phyloP scores from a whole-genome alignment of 495 filamentous ascomycete genomes.

The Massariosphaeria phaeospora region DNA sequence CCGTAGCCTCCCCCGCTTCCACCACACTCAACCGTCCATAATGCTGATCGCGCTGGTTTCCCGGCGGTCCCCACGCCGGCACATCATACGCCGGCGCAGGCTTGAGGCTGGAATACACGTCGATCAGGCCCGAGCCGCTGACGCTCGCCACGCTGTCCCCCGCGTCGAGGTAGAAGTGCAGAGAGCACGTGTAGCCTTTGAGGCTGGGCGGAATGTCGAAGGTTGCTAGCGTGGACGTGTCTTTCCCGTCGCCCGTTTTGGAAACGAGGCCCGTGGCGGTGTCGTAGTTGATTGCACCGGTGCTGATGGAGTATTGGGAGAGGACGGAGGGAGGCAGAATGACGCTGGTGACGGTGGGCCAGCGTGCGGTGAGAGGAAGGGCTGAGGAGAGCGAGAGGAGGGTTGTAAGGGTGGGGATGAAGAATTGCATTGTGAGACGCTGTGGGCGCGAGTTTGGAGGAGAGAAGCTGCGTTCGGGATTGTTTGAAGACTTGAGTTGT shows the following conservation, averaged over 20 bases:
- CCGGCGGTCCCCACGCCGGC: constrained; percentile 10
- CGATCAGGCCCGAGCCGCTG: not conserved
- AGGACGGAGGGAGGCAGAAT: constrained; percentile 1
- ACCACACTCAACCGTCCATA: not conserved
- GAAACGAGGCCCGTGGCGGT: not conserved
- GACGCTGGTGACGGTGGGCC: not conserved
- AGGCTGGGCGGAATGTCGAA: constrained; percentile 12
- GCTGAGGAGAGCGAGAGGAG: constrained; percentile 10
- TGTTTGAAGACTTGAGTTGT: not conserved
- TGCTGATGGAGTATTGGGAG: constrained; percentile 10
- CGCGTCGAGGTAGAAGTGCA: constrained; percentile 9
- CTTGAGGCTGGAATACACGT: constrained; percentile 8
- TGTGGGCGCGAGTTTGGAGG: not conserved
- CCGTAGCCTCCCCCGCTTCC: not conserved
- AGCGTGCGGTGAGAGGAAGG: not conserved
- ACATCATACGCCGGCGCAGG: not conserved
- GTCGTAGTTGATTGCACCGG: constrained; percentile 14
- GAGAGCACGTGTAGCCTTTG: constrained; percentile 3
- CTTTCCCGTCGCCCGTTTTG: not conserved
- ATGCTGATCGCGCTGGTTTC: constrained; percentile 10
- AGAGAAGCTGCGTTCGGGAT: not conserved
- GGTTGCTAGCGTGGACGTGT: constrained; percentile 10
- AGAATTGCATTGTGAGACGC: constrained; percentile 2
- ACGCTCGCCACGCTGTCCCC: not conserved
- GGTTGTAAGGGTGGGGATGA: not conserved